These are phyloP conservation scores for Coniochaeta pulveracea DNA, from an alignment of 2,329 filamentous ascomycete genomes.

Conservation along the genomic window DNA sequence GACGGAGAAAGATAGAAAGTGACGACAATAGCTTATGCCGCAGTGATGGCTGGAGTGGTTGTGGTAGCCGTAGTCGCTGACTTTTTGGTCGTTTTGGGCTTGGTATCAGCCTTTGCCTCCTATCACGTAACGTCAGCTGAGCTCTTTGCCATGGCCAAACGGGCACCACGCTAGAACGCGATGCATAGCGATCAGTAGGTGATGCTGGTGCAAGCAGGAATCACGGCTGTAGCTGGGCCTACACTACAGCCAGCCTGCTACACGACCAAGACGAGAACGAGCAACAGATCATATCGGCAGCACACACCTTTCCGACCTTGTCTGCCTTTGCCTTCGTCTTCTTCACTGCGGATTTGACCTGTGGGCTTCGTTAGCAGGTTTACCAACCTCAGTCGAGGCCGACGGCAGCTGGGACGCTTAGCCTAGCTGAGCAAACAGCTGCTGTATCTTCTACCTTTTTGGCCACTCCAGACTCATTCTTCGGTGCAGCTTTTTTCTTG, in stretches of 20 bases:
- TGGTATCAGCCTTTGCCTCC: constrained; percentile 7
- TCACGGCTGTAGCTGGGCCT: background rate
- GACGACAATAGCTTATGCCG: too few relatives aligned
- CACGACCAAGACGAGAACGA: background rate
- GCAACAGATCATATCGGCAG: background rate
- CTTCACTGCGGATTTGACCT: constrained; percentile 19
- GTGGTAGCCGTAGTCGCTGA: too few relatives aligned
- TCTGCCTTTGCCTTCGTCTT: constrained; percentile 16
- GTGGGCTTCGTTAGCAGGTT: constrained; percentile 2
- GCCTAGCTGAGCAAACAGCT: background rate
- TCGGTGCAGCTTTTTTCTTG: constrained; percentile 25
- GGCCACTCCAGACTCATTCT: constrained; percentile 20
- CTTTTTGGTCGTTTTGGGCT: constrained; percentile 20
- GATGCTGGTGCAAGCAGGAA: background rate
- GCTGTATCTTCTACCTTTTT: constrained; percentile 16
- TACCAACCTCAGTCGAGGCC: background rate
- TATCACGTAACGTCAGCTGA: background rate
- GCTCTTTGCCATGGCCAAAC: too few relatives aligned
- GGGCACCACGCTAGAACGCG: too few relatives aligned
- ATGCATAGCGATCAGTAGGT: background rate
- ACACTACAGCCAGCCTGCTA: background rate
- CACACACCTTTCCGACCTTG: constrained; percentile 12
- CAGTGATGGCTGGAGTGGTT: too few relatives aligned
- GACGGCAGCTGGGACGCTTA: background rate
- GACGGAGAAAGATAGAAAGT: too few relatives aligned